These are phyloP conservation scores for Rhododendron henanense DNA, from an alignment of 148 eudicot genomes.

Conservation along the genomic window DNA sequence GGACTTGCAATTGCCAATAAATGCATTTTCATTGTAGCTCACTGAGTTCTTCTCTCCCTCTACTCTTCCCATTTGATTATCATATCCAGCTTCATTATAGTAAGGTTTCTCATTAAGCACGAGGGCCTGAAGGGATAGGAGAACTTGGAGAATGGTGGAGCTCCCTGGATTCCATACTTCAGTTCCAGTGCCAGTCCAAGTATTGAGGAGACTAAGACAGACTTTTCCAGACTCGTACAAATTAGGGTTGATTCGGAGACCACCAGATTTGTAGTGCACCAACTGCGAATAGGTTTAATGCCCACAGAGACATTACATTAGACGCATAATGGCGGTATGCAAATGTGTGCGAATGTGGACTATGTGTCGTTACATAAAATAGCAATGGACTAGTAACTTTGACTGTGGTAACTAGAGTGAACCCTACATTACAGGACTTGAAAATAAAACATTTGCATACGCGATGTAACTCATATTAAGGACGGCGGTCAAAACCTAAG, in stretches of 20 bases:
- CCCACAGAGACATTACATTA: neutral
- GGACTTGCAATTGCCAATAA: slow-evolving; percentile 77
- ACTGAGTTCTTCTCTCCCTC: slow-evolving; percentile 94
- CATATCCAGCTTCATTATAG: slow-evolving; percentile 93
- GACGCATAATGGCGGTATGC: neutral
- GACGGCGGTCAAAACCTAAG: neutral
- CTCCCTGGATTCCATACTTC: slow-evolving; percentile 88
- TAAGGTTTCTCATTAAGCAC: slow-evolving; percentile 95
- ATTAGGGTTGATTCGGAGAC: slow-evolving; percentile 91
- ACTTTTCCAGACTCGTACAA: slow-evolving; percentile 95
- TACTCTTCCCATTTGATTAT: slow-evolving; percentile 69
- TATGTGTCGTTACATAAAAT: neutral
- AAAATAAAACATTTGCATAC: neutral
- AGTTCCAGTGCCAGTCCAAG: slow-evolving; percentile 84
- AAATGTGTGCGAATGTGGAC: neutral
- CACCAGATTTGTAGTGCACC: slow-evolving; percentile 87
- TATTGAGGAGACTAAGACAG: slow-evolving; percentile 94
- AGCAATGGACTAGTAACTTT: neutral
- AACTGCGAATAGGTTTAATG: slow-evolving; percentile 36
- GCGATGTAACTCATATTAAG: neutral
- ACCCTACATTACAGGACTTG: neutral
- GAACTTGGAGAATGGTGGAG: slow-evolving; percentile 90
- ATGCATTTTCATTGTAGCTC: slow-evolving; percentile 89
- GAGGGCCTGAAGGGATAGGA: slow-evolving; percentile 94
- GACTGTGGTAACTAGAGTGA: neutral